phyloP scores from a whole-genome alignment of 169 alveolate species.

The Plasmodium reichenowi region DNA sequence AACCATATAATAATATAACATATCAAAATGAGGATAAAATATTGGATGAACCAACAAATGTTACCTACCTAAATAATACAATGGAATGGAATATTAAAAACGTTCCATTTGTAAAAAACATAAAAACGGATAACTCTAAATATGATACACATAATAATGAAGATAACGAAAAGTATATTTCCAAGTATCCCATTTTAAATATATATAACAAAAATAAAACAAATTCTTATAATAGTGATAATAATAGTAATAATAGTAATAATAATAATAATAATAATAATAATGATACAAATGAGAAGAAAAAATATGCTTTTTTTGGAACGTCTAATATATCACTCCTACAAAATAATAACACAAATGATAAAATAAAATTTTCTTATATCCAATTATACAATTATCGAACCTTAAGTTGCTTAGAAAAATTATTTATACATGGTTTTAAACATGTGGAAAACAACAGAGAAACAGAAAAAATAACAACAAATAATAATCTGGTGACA shows the following conservation, averaged over 20 bases:
- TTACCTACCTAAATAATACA: too few relatives aligned
- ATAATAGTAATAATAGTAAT: not conserved
- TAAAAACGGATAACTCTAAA: too few relatives aligned
- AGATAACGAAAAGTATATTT: too few relatives aligned
- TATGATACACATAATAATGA: too few relatives aligned
- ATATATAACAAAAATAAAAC: not conserved
- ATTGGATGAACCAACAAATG: too few relatives aligned
- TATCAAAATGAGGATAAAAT: too few relatives aligned
- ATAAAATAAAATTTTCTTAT: conserved; percentile 9
- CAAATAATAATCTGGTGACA: conserved; percentile 10
- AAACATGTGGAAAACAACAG: not conserved
- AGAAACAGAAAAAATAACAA: not conserved
- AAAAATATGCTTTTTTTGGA: not conserved
- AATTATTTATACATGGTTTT: conserved; percentile 44
- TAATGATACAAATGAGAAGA: not conserved
- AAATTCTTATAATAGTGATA: not conserved
- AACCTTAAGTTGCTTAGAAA: conserved; percentile 75
- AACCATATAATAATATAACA: too few relatives aligned
- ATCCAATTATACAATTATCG: conserved; percentile 39
- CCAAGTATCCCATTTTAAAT: too few relatives aligned
- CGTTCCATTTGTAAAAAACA: too few relatives aligned
- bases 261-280: not conserved
- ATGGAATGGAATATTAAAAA: too few relatives aligned
- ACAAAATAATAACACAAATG: conserved; percentile 12
- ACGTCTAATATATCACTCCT: conserved; percentile 9